Conservation (phyloP, 768 basidiomycete genomes). For the Lactarius hatsudake region DNA sequence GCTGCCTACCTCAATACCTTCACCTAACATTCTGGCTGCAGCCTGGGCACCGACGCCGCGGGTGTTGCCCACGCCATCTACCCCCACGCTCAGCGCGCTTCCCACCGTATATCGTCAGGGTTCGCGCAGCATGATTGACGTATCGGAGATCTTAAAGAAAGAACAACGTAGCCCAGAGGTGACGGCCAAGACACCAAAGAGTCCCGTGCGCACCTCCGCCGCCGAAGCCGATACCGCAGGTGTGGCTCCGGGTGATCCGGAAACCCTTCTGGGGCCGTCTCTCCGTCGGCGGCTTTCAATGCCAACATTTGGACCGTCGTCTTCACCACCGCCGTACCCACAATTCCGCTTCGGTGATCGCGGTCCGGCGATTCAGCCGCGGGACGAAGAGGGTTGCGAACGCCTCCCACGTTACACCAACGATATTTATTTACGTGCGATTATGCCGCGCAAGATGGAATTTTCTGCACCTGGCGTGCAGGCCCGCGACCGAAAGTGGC, state of each 20-base stretch:
- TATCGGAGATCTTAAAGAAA: slow-evolving; percentile 20
- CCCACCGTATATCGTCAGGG: slow-evolving; percentile 23
- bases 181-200: slow-evolving; percentile 8
- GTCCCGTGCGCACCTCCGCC: background rate
- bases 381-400: slow-evolving; percentile 86
- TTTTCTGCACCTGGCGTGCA: slow-evolving; percentile 82
- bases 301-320: slow-evolving; percentile 59
- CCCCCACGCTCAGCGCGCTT: slow-evolving; percentile 14
- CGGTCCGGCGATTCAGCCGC: slow-evolving; percentile 39
- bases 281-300: slow-evolving; percentile 65
- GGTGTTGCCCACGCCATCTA: slow-evolving; percentile 32
- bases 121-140: slow-evolving; percentile 26
- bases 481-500: slow-evolving; percentile 90
- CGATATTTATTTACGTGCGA: slow-evolving; percentile 71
- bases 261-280: slow-evolving; percentile 34
- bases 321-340: slow-evolving; percentile 70
- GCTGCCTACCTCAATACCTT: slow-evolving; percentile 19
- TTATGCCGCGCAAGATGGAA: slow-evolving; percentile 92
- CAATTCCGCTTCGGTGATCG: slow-evolving; percentile 37
- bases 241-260: slow-evolving; percentile 10
- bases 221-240: slow-evolving; percentile 4
- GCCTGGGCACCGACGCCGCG: slow-evolving; percentile 18
- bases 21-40: background rate
- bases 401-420: slow-evolving; percentile 80
- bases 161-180: slow-evolving; percentile 15